Percentiles rank a stretch among this genome's conserved stretches.
Evolutionary conservation across 768 basidiomycete species (phyloP).

Genomic region (Suillus discolor): DNA sequence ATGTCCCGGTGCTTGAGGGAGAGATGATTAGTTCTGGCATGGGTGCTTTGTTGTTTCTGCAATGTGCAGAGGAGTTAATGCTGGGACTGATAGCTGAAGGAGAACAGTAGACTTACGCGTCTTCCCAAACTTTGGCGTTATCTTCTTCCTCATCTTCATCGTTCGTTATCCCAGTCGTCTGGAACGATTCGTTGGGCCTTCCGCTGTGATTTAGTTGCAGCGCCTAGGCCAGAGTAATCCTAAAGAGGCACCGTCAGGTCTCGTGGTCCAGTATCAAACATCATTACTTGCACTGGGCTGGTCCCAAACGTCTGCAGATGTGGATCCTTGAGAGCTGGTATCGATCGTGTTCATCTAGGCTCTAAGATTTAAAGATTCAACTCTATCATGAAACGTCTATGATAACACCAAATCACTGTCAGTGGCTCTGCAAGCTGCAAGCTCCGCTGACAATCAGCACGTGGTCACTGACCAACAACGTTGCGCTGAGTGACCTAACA

Average conservation of each 20-base stretch:
- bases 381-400: conserved; percentile 1
- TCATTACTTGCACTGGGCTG: conserved; percentile 10
- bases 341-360: conserved; percentile 2
- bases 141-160: conserved; percentile 46
- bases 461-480: not conserved
- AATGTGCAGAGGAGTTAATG: conserved; percentile 2
- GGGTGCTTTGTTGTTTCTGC: conserved; percentile 60
- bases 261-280: not conserved
- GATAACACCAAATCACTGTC: not conserved
- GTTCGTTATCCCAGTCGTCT: conserved; percentile 68
- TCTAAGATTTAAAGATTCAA: not conserved
- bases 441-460: not conserved
- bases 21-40: conserved; percentile 68
- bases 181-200: conserved; percentile 24
- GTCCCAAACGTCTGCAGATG: conserved; percentile 14
- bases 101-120: conserved; percentile 56
- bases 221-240: conserved; percentile 3
- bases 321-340: conserved; percentile 6
- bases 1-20: conserved; percentile 37
- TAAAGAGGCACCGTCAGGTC: not conserved
- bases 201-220: conserved; percentile 4
- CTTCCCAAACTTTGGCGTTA: conserved; percentile 64
- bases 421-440: not conserved
- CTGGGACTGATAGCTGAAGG: conserved; percentile 3
- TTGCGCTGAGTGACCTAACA: no score